Conservation (phyloP, 2,329 filamentous ascomycete genomes). For the Stachybotrys elegans region DNA sequence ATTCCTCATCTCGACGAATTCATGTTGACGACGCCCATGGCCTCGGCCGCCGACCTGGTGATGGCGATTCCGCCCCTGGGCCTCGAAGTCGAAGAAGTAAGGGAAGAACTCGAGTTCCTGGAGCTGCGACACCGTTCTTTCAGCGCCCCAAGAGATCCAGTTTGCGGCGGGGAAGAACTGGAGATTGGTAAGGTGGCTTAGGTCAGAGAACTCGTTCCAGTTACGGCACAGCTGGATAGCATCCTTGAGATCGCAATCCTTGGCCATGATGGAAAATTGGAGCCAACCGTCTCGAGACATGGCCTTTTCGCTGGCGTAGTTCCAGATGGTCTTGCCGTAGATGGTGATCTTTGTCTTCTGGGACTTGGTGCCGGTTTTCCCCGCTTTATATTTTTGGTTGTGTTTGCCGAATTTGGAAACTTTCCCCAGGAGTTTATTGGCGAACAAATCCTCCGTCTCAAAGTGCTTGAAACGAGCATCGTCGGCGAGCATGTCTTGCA, state of each 20-base stretch:
- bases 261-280: constrained; percentile 23
- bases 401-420: not conserved
- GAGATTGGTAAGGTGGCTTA: constrained; percentile 17
- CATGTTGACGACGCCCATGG: constrained; percentile 15
- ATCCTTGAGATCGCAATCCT: constrained; percentile 21
- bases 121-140: constrained; percentile 18
- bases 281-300: constrained; percentile 26
- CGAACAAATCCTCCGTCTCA: constrained; percentile 17
- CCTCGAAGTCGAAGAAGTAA: constrained; percentile 19
- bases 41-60: constrained; percentile 15
- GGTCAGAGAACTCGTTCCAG: constrained; percentile 22
- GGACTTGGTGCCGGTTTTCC: not conserved
- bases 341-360: constrained; percentile 16
- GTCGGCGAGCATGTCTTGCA: constrained; percentile 12
- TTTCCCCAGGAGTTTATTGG: constrained; percentile 6
- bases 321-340: constrained; percentile 22
- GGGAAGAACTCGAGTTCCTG: constrained; percentile 21
- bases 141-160: constrained; percentile 16
- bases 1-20: constrained; percentile 21
- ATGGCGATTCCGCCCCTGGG: constrained; percentile 11
- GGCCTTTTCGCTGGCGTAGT: constrained; percentile 20
- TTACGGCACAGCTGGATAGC: constrained; percentile 23
- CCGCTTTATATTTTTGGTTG: constrained; percentile 4
- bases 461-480: constrained; percentile 14
- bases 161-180: constrained; percentile 23